Evolutionary conservation across 257 asterid genomes (phyloP).

Genomic region (Nicotiana obtusifolia): DNA sequence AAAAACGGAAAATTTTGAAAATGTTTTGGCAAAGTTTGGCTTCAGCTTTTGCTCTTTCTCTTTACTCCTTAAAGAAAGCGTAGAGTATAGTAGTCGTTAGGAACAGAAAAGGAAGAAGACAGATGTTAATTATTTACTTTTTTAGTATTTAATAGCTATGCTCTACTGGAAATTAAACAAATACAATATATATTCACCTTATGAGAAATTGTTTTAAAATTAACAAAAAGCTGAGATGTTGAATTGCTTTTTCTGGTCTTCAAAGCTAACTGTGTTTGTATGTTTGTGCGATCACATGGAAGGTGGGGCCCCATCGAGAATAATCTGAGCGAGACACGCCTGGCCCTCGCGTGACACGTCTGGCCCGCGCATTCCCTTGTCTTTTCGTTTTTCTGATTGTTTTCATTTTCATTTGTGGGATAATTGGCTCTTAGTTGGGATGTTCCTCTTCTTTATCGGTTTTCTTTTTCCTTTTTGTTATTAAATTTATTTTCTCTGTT

Average conservation of each 20-base stretch:
- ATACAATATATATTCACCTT: neutral
- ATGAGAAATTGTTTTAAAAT: neutral
- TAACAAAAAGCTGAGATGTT: too few relatives aligned
- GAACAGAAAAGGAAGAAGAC: neutral
- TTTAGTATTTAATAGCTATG: neutral
- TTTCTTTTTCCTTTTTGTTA: too few relatives aligned
- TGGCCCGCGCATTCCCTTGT: constrained; percentile 21
- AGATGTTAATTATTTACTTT: neutral
- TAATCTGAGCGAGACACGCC: constrained; percentile 1
- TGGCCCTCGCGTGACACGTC: constrained; percentile 3
- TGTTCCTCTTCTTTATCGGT: too few relatives aligned
- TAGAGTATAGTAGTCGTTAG: neutral
- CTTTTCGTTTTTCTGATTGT: constrained; percentile 9
- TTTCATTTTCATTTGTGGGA: neutral
- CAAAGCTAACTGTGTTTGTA: neutral
- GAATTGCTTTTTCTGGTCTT: neutral
- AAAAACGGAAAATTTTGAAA: neutral
- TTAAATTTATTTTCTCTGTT: too few relatives aligned
- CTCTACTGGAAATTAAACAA: neutral
- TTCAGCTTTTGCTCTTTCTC: neutral
- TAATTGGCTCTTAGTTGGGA: too few relatives aligned
- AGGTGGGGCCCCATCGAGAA: neutral
- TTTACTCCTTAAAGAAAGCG: neutral
- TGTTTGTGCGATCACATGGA: constrained; percentile 2
- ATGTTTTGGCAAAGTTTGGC: neutral